phyloP scores from a whole-genome alignment of 352 stramenopile species.

The Phytophthora pluvialis region DNA sequence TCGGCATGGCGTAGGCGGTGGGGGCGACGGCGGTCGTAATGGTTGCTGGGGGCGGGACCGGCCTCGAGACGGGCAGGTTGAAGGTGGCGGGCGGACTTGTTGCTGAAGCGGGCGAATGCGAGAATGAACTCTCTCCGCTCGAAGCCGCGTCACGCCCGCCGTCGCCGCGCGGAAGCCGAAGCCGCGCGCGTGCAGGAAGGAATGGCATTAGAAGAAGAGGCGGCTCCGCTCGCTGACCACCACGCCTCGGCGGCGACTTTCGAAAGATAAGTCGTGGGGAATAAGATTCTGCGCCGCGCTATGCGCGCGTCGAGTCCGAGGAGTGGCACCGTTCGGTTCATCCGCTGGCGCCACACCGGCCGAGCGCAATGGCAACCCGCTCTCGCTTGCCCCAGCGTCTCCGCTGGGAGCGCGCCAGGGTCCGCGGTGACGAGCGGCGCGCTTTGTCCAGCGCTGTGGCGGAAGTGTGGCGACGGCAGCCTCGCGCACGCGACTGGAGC shows the following conservation, averaged over 20 bases:
- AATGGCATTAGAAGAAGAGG: slow-evolving; percentile 25
- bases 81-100: slow-evolving; percentile 8
- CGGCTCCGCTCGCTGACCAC: slow-evolving; percentile 18
- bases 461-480: neutral
- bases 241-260: slow-evolving; percentile 19
- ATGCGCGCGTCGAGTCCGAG: slow-evolving; percentile 17
- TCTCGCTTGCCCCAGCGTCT: slow-evolving; percentile 34
- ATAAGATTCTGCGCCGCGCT: slow-evolving; percentile 35
- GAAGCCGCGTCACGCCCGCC: slow-evolving; percentile 1
- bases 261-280: slow-evolving; percentile 38
- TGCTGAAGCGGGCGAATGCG: slow-evolving; percentile 34
- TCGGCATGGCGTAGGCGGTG: slow-evolving; percentile 31
- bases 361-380: slow-evolving; percentile 17
- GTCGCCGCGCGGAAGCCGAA: slow-evolving; percentile 1
- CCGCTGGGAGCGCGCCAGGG: neutral
- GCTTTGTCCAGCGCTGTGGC: slow-evolving; percentile 21
- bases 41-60: slow-evolving; percentile 22
- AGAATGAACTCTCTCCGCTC: slow-evolving; percentile 34
- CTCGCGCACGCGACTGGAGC: neutral
- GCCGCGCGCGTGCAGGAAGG: slow-evolving; percentile 6
- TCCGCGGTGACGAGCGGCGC: neutral
- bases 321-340: slow-evolving; percentile 31
- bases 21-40: slow-evolving; percentile 37
- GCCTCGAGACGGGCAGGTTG: slow-evolving; percentile 22
- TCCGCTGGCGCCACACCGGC: slow-evolving; percentile 8